Base-by-base conservation (phyloP, 2,329 filamentous ascomycete species). In the Cladosporium sp. region DNA sequence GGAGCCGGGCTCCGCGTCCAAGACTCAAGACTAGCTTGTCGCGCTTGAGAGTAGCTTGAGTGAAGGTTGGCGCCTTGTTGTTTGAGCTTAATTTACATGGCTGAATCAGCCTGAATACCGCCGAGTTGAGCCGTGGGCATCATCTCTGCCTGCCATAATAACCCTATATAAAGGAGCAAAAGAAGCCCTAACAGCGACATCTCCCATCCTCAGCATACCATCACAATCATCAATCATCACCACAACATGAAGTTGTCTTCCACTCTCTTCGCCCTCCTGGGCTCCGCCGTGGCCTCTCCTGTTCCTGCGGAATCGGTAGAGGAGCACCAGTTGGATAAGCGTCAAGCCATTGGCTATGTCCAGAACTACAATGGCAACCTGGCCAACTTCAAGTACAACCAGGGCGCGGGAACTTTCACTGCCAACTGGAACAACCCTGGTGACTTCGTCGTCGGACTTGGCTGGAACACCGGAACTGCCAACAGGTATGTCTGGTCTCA, bases 371-470 rank as follows among this genome's bases (percentile, higher is more conserved):
- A 47, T 5, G 43, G 43, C 47, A 50, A 50, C 47, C 47, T 50
- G 15, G 47, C 47, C 17, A 37, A 50, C 47, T 47, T 50, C 47
- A 50, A 50, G 28, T 54, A 54, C 37, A 54, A 40, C 51, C 36
- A 40, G 8, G 51, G 37, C 15, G 37, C 19, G 1, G 51, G 36
- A 15, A 28, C 38, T n/a, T 83, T 82, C 72, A 75, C 65, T 38
- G 73, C 78, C 0, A 65, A 65, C 34, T 84, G 81, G 81, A 67
- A 61, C 42, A 73, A 74, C 47, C 71, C 68, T 20, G 81, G 80
- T 34, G 82, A 84, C 74, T 80, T 83, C 47, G 81, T 83, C 30
- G 80, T 74, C 59, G 83, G 83, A 22, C 85, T 84, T 71, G 83
- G 83, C 39, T 85, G 82, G 82, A 78, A 78, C 57, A 77, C 81